A percentile compares a stretch with the other conserved stretches of the same genome.
Conservation (phyloP, 2,329 filamentous ascomycete species). For the Berkeleyomyces rouxiae region DNA sequence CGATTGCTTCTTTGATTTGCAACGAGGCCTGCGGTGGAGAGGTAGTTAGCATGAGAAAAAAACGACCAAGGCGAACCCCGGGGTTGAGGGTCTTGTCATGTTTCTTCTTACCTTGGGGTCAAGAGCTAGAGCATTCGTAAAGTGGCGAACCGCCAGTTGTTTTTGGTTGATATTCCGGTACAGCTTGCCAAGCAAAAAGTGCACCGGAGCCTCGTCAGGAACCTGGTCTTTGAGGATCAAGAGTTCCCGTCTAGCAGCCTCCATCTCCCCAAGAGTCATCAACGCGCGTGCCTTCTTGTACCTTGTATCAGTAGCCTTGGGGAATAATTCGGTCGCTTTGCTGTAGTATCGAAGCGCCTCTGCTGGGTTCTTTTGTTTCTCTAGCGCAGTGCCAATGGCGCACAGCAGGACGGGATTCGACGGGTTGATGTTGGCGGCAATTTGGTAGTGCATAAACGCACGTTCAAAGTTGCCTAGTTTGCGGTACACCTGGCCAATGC, state of each 20-base stretch:
- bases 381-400: slow-evolving; percentile 77
- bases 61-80: background rate
- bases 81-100: background rate
- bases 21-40: slow-evolving; percentile 51
- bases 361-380: slow-evolving; percentile 70
- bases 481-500: slow-evolving; percentile 67
- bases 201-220: slow-evolving; percentile 88
- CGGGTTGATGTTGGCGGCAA: slow-evolving; percentile 77
- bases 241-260: slow-evolving; percentile 64
- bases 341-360: slow-evolving; percentile 68
- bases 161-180: slow-evolving; percentile 59
- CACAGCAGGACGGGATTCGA: slow-evolving; percentile 85
- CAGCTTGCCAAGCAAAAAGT: slow-evolving; percentile 79
- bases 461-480: slow-evolving; percentile 82
- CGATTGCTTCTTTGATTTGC: slow-evolving; percentile 93
- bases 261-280: slow-evolving; percentile 54
- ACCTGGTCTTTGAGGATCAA: slow-evolving; percentile 80
- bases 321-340: slow-evolving; percentile 67
- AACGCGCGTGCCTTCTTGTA: slow-evolving; percentile 87
- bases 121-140: slow-evolving; percentile 85
- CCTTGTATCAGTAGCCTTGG: slow-evolving; percentile 63
- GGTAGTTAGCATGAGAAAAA: background rate
- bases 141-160: slow-evolving; percentile 73
- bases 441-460: slow-evolving; percentile 79
- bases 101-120: slow-evolving; percentile 67